Evolutionary conservation across 805 yeast genomes (phyloP).

Genomic region (Candida ovalis): DNA sequence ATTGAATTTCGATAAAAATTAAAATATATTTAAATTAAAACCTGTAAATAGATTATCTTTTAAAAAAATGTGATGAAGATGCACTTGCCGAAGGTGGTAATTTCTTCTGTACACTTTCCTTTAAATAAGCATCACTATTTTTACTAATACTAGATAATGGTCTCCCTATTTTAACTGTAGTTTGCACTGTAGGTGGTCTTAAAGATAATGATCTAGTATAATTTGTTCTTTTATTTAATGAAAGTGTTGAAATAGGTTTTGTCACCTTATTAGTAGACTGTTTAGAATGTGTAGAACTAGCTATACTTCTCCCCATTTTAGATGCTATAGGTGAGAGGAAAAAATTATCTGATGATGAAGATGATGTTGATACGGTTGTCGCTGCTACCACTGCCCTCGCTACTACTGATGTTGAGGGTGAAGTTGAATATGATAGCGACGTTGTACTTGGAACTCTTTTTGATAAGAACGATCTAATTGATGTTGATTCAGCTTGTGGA

Average conservation of each 20-base stretch:
- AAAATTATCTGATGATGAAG: background rate
- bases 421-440: background rate
- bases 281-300: background rate
- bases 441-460: too few species aligned
- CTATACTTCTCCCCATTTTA: background rate
- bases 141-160: background rate
- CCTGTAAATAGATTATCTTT: too few species aligned
- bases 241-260: background rate
- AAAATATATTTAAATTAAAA: too few species aligned
- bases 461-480: background rate
- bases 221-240: background rate
- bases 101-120: background rate
- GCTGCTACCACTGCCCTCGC: background rate
- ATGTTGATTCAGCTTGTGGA: conserved; percentile 4
- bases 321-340: background rate
- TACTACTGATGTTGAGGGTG: background rate
- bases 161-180: background rate
- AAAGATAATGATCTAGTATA: conserved; percentile 3
- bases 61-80: too few species aligned
- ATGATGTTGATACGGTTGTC: background rate
- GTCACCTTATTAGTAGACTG: background rate
- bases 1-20: background rate
- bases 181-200: conserved; percentile 3
- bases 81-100: background rate
- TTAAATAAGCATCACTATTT: background rate